phyloP scores from a whole-genome alignment of 2,329 filamentous ascomycete genomes.

The Fusarium abutilonis region DNA sequence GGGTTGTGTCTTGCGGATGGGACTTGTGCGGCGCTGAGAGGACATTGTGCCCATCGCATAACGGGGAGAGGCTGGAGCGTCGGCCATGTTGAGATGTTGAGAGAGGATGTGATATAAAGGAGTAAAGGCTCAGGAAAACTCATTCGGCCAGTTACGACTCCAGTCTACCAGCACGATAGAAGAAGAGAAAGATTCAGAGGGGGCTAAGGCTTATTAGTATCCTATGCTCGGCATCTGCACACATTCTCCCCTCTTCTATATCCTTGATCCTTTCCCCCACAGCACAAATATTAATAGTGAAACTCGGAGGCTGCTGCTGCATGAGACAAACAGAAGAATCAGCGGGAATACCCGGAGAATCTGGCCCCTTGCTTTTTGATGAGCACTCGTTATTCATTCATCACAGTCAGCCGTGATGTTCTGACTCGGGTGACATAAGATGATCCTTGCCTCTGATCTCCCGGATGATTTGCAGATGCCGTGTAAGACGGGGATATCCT shows the following conservation, averaged over 20 bases:
- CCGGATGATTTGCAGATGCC: conserved; percentile 2
- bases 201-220: background rate
- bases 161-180: background rate
- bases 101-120: too few relatives aligned
- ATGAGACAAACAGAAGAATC: background rate
- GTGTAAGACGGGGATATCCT: conserved; percentile 4
- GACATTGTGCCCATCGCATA: conserved; percentile 40
- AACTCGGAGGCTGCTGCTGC: conserved; percentile 1
- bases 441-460: conserved; percentile 13
- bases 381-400: background rate
- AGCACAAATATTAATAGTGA: background rate
- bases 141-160: too few relatives aligned
- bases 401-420: background rate
- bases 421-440: background rate
- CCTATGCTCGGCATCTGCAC: background rate
- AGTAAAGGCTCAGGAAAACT: too few relatives aligned
- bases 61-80: conserved; percentile 31
- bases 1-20: conserved; percentile 22
- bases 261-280: background rate
- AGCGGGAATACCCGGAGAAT: conserved; percentile 4
- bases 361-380: conserved; percentile 12
- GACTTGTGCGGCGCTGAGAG: conserved; percentile 34
- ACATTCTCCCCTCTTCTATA: background rate
- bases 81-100: conserved; percentile 13
- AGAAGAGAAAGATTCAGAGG: background rate